Percentiles rank a stretch among this genome's conserved stretches.
These are phyloP conservation scores for Hsuehochloa calcarea DNA, from an alignment of 176 grass and related monocot genomes.

Conservation along the genomic window DNA sequence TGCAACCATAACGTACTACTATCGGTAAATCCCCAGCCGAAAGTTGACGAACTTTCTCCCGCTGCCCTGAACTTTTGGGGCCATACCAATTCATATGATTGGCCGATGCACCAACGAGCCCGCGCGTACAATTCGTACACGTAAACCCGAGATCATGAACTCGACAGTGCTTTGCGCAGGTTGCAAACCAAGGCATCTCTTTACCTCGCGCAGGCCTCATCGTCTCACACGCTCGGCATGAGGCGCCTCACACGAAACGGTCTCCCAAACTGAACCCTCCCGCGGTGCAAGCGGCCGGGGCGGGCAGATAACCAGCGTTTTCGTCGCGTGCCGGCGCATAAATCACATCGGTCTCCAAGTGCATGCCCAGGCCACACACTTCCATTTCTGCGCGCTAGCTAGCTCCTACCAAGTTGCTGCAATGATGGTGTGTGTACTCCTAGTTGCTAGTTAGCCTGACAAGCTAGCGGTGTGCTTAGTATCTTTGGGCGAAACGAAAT, in stretches of 20 bases:
- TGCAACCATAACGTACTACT: not conserved
- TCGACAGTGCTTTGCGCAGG: not conserved
- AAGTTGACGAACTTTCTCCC: not conserved
- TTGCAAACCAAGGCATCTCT: not conserved
- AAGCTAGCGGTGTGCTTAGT: not conserved
- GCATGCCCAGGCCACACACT: not conserved
- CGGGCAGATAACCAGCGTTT: constrained; percentile 40
- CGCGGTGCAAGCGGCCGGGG: constrained; percentile 18
- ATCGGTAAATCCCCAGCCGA: not conserved
- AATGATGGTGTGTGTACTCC: constrained; percentile 24
- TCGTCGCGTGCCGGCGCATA: constrained; percentile 28
- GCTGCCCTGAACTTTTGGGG: not conserved
- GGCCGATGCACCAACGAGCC: not conserved
- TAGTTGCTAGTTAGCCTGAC: not conserved
- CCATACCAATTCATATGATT: not conserved
- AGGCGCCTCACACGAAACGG: constrained; percentile 61
- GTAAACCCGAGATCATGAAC: not conserved
- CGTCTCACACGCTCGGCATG: constrained; percentile 55
- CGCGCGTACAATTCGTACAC: not conserved
- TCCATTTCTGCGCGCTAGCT: not conserved
- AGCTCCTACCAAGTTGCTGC: not conserved
- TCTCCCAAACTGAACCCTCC: constrained; percentile 42
- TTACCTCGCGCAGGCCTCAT: not conserved
- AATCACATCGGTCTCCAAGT: not conserved
- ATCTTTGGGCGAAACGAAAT: not conserved